A percentile compares a stretch with the other conserved stretches of the same genome.
phyloP scores from a whole-genome alignment of 345 rosid species.

The Citrus medica region DNA sequence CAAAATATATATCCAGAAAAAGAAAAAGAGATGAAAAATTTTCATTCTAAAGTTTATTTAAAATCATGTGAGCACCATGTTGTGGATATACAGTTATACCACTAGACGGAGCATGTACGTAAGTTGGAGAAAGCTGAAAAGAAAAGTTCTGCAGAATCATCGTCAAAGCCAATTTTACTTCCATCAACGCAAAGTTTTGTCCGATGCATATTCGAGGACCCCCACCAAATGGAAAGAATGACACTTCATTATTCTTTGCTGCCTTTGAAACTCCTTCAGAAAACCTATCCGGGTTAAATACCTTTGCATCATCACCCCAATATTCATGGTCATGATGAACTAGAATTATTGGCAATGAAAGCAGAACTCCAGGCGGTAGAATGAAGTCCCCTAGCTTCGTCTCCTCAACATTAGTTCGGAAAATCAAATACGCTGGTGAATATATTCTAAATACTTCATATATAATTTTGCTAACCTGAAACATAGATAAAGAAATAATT shows the following conservation, averaged over 20 bases:
- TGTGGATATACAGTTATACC: not conserved
- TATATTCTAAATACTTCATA: slow-evolving; percentile 54
- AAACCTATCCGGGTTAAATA: slow-evolving; percentile 56
- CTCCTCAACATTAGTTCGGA: slow-evolving; percentile 23
- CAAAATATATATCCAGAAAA: no score
- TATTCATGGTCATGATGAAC: slow-evolving; percentile 39
- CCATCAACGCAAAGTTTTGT: slow-evolving; percentile 53
- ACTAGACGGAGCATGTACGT: not conserved
- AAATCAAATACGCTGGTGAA: slow-evolving; percentile 23
- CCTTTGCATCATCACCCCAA: slow-evolving; percentile 55
- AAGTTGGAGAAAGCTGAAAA: slow-evolving; percentile 44
- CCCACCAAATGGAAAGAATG: slow-evolving; percentile 47
- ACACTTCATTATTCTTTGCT: slow-evolving; percentile 35
- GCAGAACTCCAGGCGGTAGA: slow-evolving; percentile 29
- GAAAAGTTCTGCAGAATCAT: slow-evolving; percentile 43
- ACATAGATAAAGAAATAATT: not conserved
- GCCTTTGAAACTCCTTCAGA: slow-evolving; percentile 49
- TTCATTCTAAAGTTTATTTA: not conserved
- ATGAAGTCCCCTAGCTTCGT: slow-evolving; percentile 43
- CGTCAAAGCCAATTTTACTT: slow-evolving; percentile 48
- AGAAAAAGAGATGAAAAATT: not conserved
- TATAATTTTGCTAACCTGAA: slow-evolving; percentile 28
- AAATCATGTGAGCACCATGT: not conserved
- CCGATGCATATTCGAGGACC: slow-evolving; percentile 66
- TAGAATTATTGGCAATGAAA: slow-evolving; percentile 15